phyloP scores from a whole-genome alignment of 2,329 filamentous ascomycete genomes.

The Penicillium sp. region DNA sequence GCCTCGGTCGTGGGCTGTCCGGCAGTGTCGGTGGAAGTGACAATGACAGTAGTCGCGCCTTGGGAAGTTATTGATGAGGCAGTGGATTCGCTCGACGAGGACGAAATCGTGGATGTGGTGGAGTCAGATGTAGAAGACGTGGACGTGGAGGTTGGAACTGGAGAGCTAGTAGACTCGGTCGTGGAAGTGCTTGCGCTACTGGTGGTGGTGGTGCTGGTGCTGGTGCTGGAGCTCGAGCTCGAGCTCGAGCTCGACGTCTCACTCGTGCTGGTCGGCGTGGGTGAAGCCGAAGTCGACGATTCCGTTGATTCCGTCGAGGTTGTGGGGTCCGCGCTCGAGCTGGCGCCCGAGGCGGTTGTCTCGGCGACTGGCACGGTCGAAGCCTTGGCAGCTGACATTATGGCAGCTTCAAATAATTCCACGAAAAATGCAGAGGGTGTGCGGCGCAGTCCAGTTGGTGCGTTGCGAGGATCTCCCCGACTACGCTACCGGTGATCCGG shows the following conservation, averaged over 20 bases:
- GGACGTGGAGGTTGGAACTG: conserved; percentile 22
- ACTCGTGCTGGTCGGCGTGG: conserved; percentile 8
- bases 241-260: not conserved
- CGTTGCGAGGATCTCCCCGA: too few species aligned
- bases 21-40: conserved; percentile 13
- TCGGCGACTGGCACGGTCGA: not conserved
- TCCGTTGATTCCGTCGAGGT: conserved; percentile 1
- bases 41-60: conserved; percentile 11
- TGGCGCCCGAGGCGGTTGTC: not conserved
- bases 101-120: conserved; percentile 13
- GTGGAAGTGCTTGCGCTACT: conserved; percentile 13
- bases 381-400: conserved; percentile 11
- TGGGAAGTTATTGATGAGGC: conserved; percentile 11
- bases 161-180: conserved; percentile 15
- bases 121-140: conserved; percentile 20
- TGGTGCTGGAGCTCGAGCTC: conserved; percentile 3
- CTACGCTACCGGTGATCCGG: too few species aligned
- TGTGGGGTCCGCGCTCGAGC: conserved; percentile 1
- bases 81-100: conserved; percentile 7
- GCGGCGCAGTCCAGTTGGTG: too few species aligned
- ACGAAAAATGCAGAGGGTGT: too few species aligned
- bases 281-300: conserved; percentile 6
- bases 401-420: too few species aligned
- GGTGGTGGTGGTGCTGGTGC: conserved; percentile 6
- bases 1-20: conserved; percentile 15